These are phyloP conservation scores for Coemansia sp. DNA, from an alignment of 192 early-diverging fungal species.

Conservation along the genomic window DNA sequence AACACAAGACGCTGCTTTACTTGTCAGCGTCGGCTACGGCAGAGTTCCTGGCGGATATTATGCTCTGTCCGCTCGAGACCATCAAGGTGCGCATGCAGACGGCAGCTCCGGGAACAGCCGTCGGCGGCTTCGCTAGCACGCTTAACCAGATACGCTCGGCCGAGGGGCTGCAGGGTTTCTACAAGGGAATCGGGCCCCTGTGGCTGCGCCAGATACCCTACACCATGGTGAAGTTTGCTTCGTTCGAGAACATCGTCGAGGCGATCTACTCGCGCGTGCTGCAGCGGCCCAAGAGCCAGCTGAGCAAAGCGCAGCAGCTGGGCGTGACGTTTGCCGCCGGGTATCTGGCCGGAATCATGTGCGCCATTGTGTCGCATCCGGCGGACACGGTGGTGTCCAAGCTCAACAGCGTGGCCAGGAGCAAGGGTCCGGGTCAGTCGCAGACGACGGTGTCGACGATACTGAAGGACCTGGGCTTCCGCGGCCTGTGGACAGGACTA, in stretches of 20 bases:
- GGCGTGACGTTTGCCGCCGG: slow-evolving; percentile 74
- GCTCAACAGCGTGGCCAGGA: slow-evolving; percentile 44
- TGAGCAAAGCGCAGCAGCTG: slow-evolving; percentile 61
- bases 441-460: slow-evolving; percentile 15
- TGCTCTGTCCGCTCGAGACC: slow-evolving; percentile 76
- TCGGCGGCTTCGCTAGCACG: slow-evolving; percentile 54
- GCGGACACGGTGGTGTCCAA: slow-evolving; percentile 73
- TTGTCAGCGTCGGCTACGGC: slow-evolving; percentile 65
- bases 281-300: slow-evolving; percentile 54
- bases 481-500: slow-evolving; percentile 69
- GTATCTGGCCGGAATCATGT: slow-evolving; percentile 74
- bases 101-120: slow-evolving; percentile 56
- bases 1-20: slow-evolving; percentile 64
- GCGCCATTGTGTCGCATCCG: slow-evolving; percentile 81
- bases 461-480: slow-evolving; percentile 52
- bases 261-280: slow-evolving; percentile 53
- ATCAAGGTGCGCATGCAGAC: slow-evolving; percentile 78
- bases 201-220: slow-evolving; percentile 75
- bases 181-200: slow-evolving; percentile 61
- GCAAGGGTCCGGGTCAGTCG: slow-evolving; percentile 16
- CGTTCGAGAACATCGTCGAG: slow-evolving; percentile 68
- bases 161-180: slow-evolving; percentile 60
- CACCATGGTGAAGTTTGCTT: slow-evolving; percentile 77
- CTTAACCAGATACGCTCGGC: slow-evolving; percentile 35
- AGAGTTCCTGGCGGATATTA: slow-evolving; percentile 73